Percentiles rank a stretch among this genome's conserved stretches.
These are phyloP conservation scores for Pichia deserticola DNA, from an alignment of 805 yeast genomes.

Conservation along the genomic window DNA sequence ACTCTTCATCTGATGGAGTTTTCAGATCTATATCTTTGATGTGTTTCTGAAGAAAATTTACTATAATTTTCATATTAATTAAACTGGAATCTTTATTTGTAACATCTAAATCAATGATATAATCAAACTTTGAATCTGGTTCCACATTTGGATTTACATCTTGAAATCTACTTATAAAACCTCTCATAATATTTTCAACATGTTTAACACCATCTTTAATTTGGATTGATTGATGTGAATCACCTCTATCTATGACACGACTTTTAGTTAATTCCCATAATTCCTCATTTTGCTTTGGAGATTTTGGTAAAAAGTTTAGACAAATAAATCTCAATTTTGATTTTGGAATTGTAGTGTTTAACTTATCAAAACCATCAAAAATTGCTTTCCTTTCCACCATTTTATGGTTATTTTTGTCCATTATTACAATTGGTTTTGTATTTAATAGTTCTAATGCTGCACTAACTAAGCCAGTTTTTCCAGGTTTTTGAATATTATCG, in stretches of 20 bases:
- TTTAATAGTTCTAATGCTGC: conserved; percentile 36
- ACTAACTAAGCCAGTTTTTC: conserved; percentile 43
- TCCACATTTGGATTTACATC: conserved; percentile 35
- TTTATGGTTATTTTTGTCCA: conserved; percentile 82
- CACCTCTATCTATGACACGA: conserved; percentile 67
- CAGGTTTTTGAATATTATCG: conserved; percentile 54
- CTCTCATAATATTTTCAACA: conserved; percentile 59
- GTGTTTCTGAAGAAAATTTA: conserved; percentile 29
- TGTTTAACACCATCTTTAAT: conserved; percentile 39
- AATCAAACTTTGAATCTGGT: conserved; percentile 68
- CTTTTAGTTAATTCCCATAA: conserved; percentile 47
- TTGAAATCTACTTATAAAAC: conserved; percentile 66
- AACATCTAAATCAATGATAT: conserved; percentile 51
- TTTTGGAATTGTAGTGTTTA: conserved; percentile 38
- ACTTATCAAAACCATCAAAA: conserved; percentile 41
- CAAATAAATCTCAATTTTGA: conserved; percentile 53
- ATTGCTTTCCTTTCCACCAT: conserved; percentile 61
- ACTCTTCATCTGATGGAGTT: conserved; percentile 35
- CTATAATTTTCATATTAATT: conserved; percentile 39
- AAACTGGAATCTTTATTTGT: conserved; percentile 37
- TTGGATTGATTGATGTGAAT: conserved; percentile 81
- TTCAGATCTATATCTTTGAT: conserved; percentile 37
- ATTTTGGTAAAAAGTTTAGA: conserved; percentile 46
- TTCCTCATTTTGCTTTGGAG: conserved; percentile 16
- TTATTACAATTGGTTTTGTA: conserved; percentile 45